Evolutionary conservation across 108 stramenopile genomes (phyloP), one percentile per base, ranked within the genome.

Genomic region (Fragilaria radians): DNA sequence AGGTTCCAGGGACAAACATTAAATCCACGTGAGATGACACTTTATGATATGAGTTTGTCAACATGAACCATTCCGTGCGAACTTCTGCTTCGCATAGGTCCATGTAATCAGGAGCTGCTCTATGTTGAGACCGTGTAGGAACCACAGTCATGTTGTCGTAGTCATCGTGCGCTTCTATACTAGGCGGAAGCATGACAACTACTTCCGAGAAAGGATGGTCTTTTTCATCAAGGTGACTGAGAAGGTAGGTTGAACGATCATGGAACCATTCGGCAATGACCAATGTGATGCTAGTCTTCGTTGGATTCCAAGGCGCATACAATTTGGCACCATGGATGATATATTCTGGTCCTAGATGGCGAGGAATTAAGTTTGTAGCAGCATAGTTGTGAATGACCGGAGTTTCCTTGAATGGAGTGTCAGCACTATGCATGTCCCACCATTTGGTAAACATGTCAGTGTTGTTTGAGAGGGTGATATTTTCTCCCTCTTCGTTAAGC

Each of bases 271-370:
- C 85, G 21, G 79, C 78, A 4, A 86, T 66, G 1, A 83, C 81
- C 57, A 86, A 48, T 1, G 79, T 73, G 1, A 81, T 61, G 2
- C 71, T 71, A 0, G 78, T 74, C 49, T 67, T 61, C 0, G 70
- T 68, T 7, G 78, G 76, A 50, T 85, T 68, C 83, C 83, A 85
- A 11, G 78, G 72, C 9, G 59, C 59, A 52, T 77, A 77, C 55
- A 85, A 51, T 59, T 79, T 85, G 28, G 83, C 83, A 14, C 83
- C 83, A 47, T 85, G 83, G 48, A 85, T 76, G 29, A 85, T 68
- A 30, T 81, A 79, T 62, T 85, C 83, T 28, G 74, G 74, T 1
- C 76, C 75, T 2, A 81, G 36, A 47, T 81, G 78, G 17, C 80
- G 65, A 48, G 80, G 78, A 18, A 85, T 79, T 66, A 85, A 67